Conservation (phyloP, 192 early-diverging fungal genomes). For the Backusella tuberculispora region DNA sequence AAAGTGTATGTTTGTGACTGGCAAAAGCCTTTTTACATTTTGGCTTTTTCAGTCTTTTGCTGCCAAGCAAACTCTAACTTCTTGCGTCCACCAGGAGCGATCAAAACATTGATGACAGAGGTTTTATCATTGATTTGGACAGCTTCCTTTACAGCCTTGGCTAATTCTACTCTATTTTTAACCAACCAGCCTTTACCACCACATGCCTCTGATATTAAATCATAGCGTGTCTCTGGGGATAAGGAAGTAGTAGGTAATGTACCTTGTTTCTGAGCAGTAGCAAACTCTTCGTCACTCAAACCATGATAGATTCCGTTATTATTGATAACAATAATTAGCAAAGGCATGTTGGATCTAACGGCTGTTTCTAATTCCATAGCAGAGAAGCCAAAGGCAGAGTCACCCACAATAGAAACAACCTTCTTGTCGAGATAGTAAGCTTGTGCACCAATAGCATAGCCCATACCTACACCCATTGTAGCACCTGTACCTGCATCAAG, state of each 20-base stretch:
- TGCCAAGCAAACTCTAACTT: slow-evolving; percentile 42
- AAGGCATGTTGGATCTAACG: slow-evolving; percentile 59
- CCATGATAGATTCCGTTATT: slow-evolving; percentile 82
- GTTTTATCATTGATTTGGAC: slow-evolving; percentile 45
- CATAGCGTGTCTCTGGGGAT: slow-evolving; percentile 67
- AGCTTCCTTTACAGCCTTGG: slow-evolving; percentile 49
- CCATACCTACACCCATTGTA: slow-evolving; percentile 84
- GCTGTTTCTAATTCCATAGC: slow-evolving; percentile 82
- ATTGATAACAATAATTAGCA: slow-evolving; percentile 77
- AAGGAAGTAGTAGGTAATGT: slow-evolving; percentile 65
- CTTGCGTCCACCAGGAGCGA: slow-evolving; percentile 63
- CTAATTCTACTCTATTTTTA: slow-evolving; percentile 59
- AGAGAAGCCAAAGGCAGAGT: slow-evolving; percentile 82
- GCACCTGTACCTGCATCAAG: slow-evolving; percentile 76
- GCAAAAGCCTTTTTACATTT: slow-evolving; percentile 12
- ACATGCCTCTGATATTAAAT: slow-evolving; percentile 67
- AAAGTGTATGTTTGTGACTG: slow-evolving; percentile 6
- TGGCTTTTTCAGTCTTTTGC: slow-evolving; percentile 22
- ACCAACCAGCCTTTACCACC: slow-evolving; percentile 65
- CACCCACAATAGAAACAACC: slow-evolving; percentile 72
- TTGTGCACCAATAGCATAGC: slow-evolving; percentile 73
- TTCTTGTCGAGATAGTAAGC: slow-evolving; percentile 52
- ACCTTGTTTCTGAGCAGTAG: slow-evolving; percentile 36
- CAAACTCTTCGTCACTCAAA: slow-evolving; percentile 55
- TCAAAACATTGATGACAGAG: slow-evolving; percentile 70